Base-by-base conservation (phyloP, 1,139 yeast species). In the Torulaspora pretoriensis region DNA sequence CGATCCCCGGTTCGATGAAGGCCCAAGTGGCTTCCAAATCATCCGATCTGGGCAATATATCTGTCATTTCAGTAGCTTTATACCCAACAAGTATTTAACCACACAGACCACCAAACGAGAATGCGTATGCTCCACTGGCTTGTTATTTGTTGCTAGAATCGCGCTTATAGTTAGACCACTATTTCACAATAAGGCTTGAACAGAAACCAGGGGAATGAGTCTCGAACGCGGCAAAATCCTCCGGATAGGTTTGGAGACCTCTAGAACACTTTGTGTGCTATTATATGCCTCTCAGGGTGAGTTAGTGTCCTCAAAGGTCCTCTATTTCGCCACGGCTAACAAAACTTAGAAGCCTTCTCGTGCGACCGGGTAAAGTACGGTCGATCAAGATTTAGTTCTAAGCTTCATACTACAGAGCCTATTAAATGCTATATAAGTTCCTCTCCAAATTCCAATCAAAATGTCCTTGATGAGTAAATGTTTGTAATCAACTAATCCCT, bases 21-120 rank as follows among this genome's bases (percentile, higher is more conserved):
- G 71, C 66, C 94, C 94, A 84, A 2, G 92, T 84, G 24, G 84
- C 83, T 46, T 75, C 77, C 56, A 84, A 68, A 59, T 81, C 83
- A 57, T 67, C 70, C 4, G 71, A 59, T 46, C 64, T 62, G 19
- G 73, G 72, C 10, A 68, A 51, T 25, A 48, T 46, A 17, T 67
- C 68, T n/a, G 64, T 38, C 69, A 67, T 67, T 26, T 10, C 19
- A n/a, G 24, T 22, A 9, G 22, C 6, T 25, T 25, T 8, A 16
- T 16, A 22, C 28, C 19, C 33, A 36, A 14, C 6, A 3, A 10
- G 14, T 12, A 17, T 8, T 19, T 17, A 13, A 13, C 3, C 10
- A 8, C 24, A 16, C 16, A 28, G 14, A 28, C 12, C 27, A 12
- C 17, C 12, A 26, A 23, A 14, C 10, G 13, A 23, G 4, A 10